These are phyloP conservation scores for Fusarium avenaceum DNA, from an alignment of 2,329 filamentous ascomycete genomes.

Conservation along the genomic window DNA sequence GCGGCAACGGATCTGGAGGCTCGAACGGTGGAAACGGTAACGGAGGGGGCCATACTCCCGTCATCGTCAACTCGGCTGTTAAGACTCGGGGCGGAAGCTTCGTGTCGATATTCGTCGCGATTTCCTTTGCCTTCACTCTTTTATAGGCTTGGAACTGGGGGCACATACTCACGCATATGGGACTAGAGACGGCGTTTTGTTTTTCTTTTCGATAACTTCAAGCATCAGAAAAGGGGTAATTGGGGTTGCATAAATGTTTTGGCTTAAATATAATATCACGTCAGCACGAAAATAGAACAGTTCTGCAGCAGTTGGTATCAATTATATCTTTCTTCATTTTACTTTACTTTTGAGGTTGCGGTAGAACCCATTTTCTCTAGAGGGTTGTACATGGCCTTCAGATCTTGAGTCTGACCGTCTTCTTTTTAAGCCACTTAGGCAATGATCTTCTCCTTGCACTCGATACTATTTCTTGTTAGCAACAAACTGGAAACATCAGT, in stretches of 20 bases:
- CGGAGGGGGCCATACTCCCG: conserved; percentile 5
- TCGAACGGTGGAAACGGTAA: conserved; percentile 6
- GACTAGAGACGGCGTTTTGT: conserved; percentile 4
- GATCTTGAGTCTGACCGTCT: not conserved
- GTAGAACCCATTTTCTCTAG: not conserved
- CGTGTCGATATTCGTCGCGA: not conserved
- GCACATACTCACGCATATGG: not conserved
- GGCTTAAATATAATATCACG: conserved; percentile 28
- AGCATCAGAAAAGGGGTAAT: conserved; percentile 35
- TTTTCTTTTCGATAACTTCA: conserved; percentile 3
- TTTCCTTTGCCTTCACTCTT: conserved; percentile 14
- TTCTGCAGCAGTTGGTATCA: not conserved
- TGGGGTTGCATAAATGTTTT: conserved; percentile 6
- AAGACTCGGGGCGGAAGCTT: conserved; percentile 11
- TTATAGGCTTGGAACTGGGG: conserved; percentile 18
- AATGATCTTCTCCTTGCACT: conserved; percentile 38
- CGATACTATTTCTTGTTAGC: conserved; percentile 21
- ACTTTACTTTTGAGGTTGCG: conserved; percentile 21
- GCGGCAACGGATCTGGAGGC: conserved; percentile 3
- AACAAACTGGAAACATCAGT: not conserved
- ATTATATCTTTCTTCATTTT: conserved; percentile 17
- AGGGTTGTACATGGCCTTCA: not conserved
- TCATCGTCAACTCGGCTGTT: conserved; percentile 28
- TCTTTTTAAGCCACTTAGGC: conserved; percentile 15
- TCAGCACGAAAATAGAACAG: conserved; percentile 4